A percentile compares a stretch with the other conserved stretches of the same genome.
Evolutionary conservation across 495 filamentous ascomycete species (phyloP).

Genomic region (Penicillium coprophilum): DNA sequence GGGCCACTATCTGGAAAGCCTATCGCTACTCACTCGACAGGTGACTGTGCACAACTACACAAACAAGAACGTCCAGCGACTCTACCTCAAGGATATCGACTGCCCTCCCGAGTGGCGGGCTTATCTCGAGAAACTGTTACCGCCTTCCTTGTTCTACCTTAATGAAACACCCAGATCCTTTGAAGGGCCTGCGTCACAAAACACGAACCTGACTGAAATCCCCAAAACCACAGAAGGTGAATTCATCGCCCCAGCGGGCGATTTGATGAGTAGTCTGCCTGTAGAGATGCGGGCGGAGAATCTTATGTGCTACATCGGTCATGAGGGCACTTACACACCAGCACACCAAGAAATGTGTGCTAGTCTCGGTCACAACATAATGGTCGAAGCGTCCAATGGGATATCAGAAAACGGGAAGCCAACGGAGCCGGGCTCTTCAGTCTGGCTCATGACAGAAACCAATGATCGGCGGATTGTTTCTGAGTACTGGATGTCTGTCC

Average conservation of each 20-base stretch:
- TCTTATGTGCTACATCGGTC: constrained; percentile 97
- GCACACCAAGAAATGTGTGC: constrained; percentile 98
- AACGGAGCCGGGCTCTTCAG: constrained; percentile 79
- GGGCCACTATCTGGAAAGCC: constrained; percentile 81
- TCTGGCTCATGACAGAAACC: constrained; percentile 98
- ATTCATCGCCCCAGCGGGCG: constrained; percentile 64
- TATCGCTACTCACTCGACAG: constrained; percentile 73
- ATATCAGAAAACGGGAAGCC: constrained; percentile 57
- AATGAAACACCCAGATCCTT: constrained; percentile 69
- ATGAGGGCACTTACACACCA: constrained; percentile 96
- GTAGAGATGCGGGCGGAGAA: constrained; percentile 85
- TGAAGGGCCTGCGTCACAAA: constrained; percentile 36
- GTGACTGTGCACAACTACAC: constrained; percentile 66
- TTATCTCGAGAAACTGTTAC: constrained; percentile 72
- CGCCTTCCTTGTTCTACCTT: constrained; percentile 77
- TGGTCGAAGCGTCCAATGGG: constrained; percentile 80
- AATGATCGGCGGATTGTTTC: constrained; percentile 83
- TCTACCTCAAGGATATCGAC: constrained; percentile 96
- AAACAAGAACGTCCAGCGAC: constrained; percentile 70
- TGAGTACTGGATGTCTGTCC: constrained; percentile 86
- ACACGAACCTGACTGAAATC: not conserved
- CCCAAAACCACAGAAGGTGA: constrained; percentile 12
- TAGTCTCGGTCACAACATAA: constrained; percentile 92
- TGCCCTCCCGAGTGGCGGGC: constrained; percentile 83
- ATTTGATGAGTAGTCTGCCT: constrained; percentile 93